Conservation (phyloP, 2,329 filamentous ascomycete genomes). For the Cordyceps militaris region DNA sequence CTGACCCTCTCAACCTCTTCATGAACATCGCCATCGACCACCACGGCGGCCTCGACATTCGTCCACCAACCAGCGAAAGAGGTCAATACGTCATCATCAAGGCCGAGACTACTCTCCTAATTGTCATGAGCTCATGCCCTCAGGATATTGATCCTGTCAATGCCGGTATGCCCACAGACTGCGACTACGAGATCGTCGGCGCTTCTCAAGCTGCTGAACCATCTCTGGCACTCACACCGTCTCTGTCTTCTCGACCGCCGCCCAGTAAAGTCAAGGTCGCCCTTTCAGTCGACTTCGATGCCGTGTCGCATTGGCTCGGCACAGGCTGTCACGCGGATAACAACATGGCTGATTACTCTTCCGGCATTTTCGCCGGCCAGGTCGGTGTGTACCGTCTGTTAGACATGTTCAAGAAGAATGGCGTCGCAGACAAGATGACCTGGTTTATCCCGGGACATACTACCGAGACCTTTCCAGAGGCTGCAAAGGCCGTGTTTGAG, state of each 20-base stretch:
- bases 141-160: background rate
- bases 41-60: background rate
- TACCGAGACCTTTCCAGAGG: background rate
- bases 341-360: background rate
- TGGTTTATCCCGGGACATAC: background rate
- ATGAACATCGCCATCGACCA: background rate
- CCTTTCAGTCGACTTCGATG: background rate
- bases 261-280: background rate
- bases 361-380: background rate
- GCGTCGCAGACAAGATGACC: background rate
- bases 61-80: background rate
- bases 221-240: background rate
- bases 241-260: background rate
- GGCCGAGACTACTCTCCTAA: background rate
- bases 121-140: background rate
- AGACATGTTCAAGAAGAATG: background rate
- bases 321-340: background rate
- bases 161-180: background rate
- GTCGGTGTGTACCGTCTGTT: background rate
- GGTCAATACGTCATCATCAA: background rate
- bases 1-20: background rate
- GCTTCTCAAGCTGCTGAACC: background rate
- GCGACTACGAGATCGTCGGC: background rate
- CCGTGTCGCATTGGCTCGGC: background rate
- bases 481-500: background rate